Evolutionary conservation across 768 basidiomycete genomes (phyloP).

Genomic region (Leccinum barrowsii): DNA sequence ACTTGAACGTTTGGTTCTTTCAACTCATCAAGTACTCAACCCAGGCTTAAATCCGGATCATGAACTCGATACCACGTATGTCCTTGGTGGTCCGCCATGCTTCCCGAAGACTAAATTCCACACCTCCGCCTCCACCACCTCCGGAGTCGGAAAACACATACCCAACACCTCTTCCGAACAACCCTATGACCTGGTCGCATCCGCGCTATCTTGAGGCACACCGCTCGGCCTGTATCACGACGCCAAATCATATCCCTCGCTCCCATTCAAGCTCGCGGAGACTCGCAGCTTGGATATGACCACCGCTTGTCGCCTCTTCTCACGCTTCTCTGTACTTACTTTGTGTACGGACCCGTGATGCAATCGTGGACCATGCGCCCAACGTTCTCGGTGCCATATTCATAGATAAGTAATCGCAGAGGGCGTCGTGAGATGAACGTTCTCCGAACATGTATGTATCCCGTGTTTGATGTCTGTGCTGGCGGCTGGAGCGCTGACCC

Average conservation of each 20-base stretch:
- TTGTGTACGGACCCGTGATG: constrained; percentile 77
- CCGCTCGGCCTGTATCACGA: constrained; percentile 21
- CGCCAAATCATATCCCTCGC: constrained; percentile 24
- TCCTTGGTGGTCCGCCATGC: neutral
- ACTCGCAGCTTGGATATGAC: neutral
- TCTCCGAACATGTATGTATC: constrained; percentile 71
- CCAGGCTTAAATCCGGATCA: neutral
- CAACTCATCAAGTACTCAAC: neutral
- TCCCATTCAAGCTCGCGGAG: constrained; percentile 14
- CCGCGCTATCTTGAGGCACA: constrained; percentile 17
- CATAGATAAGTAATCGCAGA: constrained; percentile 56
- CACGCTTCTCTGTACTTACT: constrained; percentile 63
- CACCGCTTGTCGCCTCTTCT: constrained; percentile 25
- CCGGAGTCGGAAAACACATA: neutral
- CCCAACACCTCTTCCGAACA: constrained; percentile 5
- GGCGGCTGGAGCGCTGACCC: neutral
- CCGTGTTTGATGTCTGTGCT: neutral
- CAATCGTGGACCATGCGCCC: constrained; percentile 74
- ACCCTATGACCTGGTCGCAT: constrained; percentile 10
- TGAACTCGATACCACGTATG: constrained; percentile 10
- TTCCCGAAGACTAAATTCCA: constrained; percentile 10
- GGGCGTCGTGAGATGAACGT: constrained; percentile 68
- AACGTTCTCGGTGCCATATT: constrained; percentile 51
- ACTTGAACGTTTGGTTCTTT: too few relatives aligned
- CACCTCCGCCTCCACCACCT: neutral